phyloP scores from a whole-genome alignment of 1,139 yeast genomes.

The Candida mesenterica region DNA sequence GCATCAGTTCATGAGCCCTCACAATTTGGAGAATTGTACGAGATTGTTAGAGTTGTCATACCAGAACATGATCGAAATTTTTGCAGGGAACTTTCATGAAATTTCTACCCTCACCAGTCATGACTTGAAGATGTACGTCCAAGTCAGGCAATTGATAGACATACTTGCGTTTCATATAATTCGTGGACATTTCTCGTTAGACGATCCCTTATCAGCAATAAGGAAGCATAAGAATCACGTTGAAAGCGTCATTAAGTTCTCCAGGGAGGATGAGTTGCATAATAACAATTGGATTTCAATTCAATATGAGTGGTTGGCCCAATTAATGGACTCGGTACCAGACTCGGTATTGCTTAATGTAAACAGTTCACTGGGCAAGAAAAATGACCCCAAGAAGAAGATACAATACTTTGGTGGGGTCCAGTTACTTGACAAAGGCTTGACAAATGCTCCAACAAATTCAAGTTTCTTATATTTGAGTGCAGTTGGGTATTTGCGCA shows the following conservation, averaged over 20 bases:
- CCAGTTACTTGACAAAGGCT: slow-evolving; percentile 23
- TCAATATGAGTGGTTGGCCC: slow-evolving; percentile 57
- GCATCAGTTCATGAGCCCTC: slow-evolving; percentile 33
- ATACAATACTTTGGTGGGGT: slow-evolving; percentile 35
- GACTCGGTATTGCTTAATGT: slow-evolving; percentile 31
- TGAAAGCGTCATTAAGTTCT: slow-evolving; percentile 31
- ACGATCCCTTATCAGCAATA: slow-evolving; percentile 57
- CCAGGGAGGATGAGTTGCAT: slow-evolving; percentile 8
- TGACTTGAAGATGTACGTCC: slow-evolving; percentile 29
- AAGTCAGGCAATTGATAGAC: slow-evolving; percentile 52
- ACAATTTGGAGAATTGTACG: slow-evolving; percentile 33
- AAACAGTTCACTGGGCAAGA: slow-evolving; percentile 5
- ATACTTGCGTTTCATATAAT: slow-evolving; percentile 61
- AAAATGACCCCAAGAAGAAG: slow-evolving; percentile 9
- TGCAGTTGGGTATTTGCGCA: slow-evolving; percentile 18
- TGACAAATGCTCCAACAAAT: slow-evolving; percentile 26
- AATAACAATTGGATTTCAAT: slow-evolving; percentile 40
- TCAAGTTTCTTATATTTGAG: slow-evolving; percentile 31
- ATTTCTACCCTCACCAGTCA: slow-evolving; percentile 23
- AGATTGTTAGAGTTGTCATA: slow-evolving; percentile 34
- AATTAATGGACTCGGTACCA: slow-evolving; percentile 48
- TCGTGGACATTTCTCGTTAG: slow-evolving; percentile 59
- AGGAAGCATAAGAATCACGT: slow-evolving; percentile 66
- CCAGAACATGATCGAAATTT: slow-evolving; percentile 29
- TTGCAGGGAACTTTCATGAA: slow-evolving; percentile 19